Evolutionary conservation across 2,329 filamentous ascomycete genomes (phyloP).

Genomic region (Penicillium brasilianum): DNA sequence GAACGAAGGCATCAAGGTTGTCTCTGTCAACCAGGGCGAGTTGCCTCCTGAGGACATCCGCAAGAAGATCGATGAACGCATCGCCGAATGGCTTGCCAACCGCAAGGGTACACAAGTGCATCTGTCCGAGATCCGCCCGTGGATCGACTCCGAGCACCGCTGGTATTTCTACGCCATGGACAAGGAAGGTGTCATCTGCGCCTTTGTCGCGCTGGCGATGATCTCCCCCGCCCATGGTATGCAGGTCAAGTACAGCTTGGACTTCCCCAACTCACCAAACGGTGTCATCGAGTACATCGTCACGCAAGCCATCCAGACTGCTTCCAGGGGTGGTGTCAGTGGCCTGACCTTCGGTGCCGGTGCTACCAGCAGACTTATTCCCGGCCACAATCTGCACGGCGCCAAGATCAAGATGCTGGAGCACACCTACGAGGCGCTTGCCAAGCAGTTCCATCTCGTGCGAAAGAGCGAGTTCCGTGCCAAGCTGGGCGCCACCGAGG

Average conservation of each 20-base stretch:
- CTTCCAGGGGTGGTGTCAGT: conserved; percentile 63
- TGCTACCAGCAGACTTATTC: conserved; percentile 72
- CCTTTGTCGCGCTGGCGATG: conserved; percentile 81
- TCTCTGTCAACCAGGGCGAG: conserved; percentile 70
- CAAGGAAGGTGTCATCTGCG: conserved; percentile 71
- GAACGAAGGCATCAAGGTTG: conserved; percentile 80
- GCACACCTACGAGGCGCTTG: conserved; percentile 79
- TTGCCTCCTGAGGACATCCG: conserved; percentile 69
- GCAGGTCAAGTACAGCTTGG: conserved; percentile 95
- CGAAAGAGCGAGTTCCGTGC: conserved; percentile 88
- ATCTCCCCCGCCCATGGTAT: conserved; percentile 81
- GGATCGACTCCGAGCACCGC: conserved; percentile 81
- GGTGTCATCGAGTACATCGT: conserved; percentile 87
- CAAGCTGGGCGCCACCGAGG: conserved; percentile 85
- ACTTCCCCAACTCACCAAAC: conserved; percentile 85
- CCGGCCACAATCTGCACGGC: conserved; percentile 81
- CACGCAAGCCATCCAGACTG: conserved; percentile 69
- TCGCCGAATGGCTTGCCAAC: conserved; percentile 77
- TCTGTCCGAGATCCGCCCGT: conserved; percentile 85
- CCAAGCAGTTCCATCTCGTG: conserved; percentile 79
- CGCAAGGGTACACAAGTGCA: conserved; percentile 89
- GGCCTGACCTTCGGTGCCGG: conserved; percentile 87
- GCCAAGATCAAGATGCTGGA: conserved; percentile 80
- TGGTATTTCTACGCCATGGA: conserved; percentile 84
- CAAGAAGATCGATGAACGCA: conserved; percentile 70